Base-by-base conservation (phyloP, 129 eudicot species). In the Helichrysum umbraculigerum region DNA sequence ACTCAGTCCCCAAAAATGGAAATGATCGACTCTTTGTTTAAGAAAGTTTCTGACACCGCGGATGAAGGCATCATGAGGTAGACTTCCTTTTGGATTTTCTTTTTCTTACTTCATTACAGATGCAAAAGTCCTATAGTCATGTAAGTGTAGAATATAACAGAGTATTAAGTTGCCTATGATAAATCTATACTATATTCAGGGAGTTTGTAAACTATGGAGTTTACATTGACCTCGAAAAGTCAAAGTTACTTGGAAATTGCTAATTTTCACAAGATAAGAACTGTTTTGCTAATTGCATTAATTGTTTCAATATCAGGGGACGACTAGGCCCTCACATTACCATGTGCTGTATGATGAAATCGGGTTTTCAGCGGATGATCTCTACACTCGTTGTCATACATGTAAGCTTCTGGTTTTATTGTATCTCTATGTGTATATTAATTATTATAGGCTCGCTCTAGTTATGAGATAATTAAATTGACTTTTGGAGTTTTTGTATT, bases 321-420 rank as follows among this genome's bases (percentile, higher is more conserved):
- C 98, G 0, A 86, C 96, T 2, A 73, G 98, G 84, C 98, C 98
- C 3, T 90, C 96, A 0, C 96, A 90, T 73, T 92, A 92, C 75
- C 94, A 88, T 83, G 94, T n/a, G n/a, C n/a, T n/a, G n/a, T n/a
- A n/a, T n/a, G n/a, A n/a, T n/a, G n/a, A n/a, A n/a, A n/a, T n/a
- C 17, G 98, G 98, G 7, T 88, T 92, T 67, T 81, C 96, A 1
- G 64, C 94, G 3, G 98, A 90, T 76, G 96, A 90, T 73, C 77
- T 89, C 4, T 87, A 5, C 98, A 92, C 74, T 82, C 88, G 7
- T 73, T 92, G 0, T 92, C 96, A 3, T 92, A 92, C 70, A 96
- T 89, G 98, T 92, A 86, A 89, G 96, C 76, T 76, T 25, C 42
- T 52, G 50, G 25, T 21, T 56, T 56, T 6, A 5, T 0, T 56